Percentiles rank a stretch among this genome's conserved stretches.
Evolutionary conservation across 1,284 basidiomycete species (phyloP).

Genomic region (Thelephora terrestris): DNA sequence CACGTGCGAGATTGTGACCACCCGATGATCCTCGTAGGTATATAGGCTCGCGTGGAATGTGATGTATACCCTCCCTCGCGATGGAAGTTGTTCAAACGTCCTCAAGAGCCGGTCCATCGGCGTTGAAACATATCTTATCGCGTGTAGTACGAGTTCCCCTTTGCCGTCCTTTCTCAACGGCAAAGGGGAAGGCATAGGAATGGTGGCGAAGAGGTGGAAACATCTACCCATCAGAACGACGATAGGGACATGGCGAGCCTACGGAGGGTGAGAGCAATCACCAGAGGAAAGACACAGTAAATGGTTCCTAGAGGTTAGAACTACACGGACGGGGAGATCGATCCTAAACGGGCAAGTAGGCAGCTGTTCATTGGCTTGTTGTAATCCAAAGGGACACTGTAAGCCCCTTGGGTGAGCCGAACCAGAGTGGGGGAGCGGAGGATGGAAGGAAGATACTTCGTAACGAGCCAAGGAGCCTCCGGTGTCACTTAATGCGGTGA

Average conservation of each 20-base stretch:
- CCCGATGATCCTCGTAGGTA: constrained; percentile 2
- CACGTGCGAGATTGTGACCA: background rate
- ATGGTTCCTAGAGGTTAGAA: constrained; percentile 19
- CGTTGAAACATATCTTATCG: too few species aligned
- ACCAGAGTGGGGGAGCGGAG: constrained; percentile 32
- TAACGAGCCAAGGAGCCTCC: constrained; percentile 39
- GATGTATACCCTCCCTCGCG: too few species aligned
- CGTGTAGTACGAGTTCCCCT: too few species aligned
- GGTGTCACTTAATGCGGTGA: constrained; percentile 73
- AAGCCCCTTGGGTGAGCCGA: constrained; percentile 39
- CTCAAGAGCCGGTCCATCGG: too few species aligned
- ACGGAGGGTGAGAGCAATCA: too few species aligned
- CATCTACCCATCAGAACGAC: too few species aligned
- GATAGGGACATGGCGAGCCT: too few species aligned
- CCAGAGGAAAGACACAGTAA: constrained; percentile 13
- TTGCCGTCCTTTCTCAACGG: too few species aligned
- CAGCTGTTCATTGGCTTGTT: constrained; percentile 8
- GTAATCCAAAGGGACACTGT: constrained; percentile 33
- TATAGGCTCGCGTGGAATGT: background rate
- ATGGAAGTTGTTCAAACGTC: too few species aligned
- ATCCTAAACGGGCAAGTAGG: constrained; percentile 13
- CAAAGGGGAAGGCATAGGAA: too few species aligned
- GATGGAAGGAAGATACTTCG: constrained; percentile 37
- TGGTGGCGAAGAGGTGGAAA: too few species aligned
- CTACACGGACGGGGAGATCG: constrained; percentile 17